Evolutionary conservation across 2,329 filamentous ascomycete species (phyloP), one percentile per base, ranked within the genome.

Genomic region (Macrophomina pseudophaseolina): DNA sequence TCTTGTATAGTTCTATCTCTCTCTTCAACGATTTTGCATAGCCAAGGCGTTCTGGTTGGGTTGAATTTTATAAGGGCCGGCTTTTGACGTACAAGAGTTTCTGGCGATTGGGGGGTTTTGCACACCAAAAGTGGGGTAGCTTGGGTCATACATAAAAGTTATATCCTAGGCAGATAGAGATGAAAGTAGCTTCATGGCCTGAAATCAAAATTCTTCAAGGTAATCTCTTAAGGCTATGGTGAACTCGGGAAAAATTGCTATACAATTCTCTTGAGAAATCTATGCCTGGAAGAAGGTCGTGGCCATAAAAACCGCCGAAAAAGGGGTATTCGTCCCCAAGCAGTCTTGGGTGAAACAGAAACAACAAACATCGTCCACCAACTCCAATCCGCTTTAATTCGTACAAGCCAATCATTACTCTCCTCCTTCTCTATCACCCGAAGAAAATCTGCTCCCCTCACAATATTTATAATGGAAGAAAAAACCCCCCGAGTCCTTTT

Each of bases 31-130:
- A 54, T 49, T 53, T 66, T 66, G 66, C 66, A 68, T 68, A 68
- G 66, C 66, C 49, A 53, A 46, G 66, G 66, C 40, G 66, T 68
- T 68, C 40, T 4, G 66, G 53, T 52, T 49, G 23, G 66, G 35
- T 11, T 49, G 23, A 23, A 33, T 46, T 46, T 54, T 30, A 33
- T n/a, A 12, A 49, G 16, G 49, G 23, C n/a, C 28, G 23, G 23
- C 44, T 38, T 49, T 52, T 33, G 16, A 16, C 46, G 4, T 54
- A 11, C 32, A 6, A 18, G 11, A 14, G n/a, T 23, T 40, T 58
- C 12, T 62, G 58, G 58, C 42, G 58, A 62, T 38, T 23, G 23
- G 23, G 23, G 42, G 42, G 18, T 49, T 28, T 8, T 38, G 11
- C 12, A 23, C 23, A 23, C 28, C 23, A 32, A 60, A 60, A 48